Evolutionary conservation across 2,329 filamentous ascomycete species (phyloP).

Genomic region (Epichloe gansuensis): DNA sequence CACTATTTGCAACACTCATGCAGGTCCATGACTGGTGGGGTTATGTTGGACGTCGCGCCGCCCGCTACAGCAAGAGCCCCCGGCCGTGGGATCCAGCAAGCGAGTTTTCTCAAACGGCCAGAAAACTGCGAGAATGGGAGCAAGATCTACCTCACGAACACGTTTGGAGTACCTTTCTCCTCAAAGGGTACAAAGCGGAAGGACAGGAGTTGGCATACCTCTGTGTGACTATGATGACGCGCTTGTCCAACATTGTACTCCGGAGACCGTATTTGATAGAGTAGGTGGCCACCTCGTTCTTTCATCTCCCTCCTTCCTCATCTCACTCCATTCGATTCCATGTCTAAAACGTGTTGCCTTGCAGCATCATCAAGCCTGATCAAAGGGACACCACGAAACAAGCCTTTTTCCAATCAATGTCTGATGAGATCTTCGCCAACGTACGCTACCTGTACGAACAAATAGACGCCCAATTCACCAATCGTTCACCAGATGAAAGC

Average conservation of each 20-base stretch:
- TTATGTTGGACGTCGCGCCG: constrained; percentile 33
- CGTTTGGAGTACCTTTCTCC: constrained; percentile 28
- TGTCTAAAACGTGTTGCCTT: neutral
- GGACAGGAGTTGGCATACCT: constrained; percentile 40
- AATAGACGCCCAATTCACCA: constrained; percentile 36
- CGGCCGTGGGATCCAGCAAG: constrained; percentile 34
- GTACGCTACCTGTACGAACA: constrained; percentile 35
- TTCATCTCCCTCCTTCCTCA: neutral
- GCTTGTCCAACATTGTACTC: constrained; percentile 43
- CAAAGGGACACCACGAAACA: constrained; percentile 24
- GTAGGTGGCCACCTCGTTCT: constrained; percentile 20
- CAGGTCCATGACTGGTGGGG: constrained; percentile 44
- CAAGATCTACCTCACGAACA: constrained; percentile 32
- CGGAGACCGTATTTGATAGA: constrained; percentile 40
- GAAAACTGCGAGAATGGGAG: constrained; percentile 35
- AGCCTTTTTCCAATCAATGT: constrained; percentile 30
- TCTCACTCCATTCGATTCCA: neutral
- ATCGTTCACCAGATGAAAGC: constrained; percentile 31
- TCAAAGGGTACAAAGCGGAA: constrained; percentile 34
- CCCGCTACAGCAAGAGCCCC: constrained; percentile 29
- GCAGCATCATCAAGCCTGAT: constrained; percentile 31
- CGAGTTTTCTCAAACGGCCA: constrained; percentile 32
- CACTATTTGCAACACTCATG: constrained; percentile 42
- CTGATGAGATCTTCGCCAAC: constrained; percentile 34
- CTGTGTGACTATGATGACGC: constrained; percentile 40